Base-by-base conservation (phyloP, 129 eudicot genomes). In the Scalesia atractyloides region DNA sequence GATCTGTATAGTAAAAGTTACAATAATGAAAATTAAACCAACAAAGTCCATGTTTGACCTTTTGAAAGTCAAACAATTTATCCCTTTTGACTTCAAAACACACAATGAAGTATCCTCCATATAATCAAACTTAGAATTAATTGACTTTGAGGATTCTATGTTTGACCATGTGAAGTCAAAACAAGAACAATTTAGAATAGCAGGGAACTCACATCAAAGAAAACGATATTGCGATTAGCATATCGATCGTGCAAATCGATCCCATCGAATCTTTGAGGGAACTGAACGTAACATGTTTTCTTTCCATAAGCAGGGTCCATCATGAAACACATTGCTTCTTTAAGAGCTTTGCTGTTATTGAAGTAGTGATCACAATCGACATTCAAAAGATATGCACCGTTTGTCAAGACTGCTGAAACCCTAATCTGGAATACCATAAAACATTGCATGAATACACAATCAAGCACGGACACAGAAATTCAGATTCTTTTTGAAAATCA, bases 321-420 rank as follows among this genome's bases (percentile, higher is more conserved):
- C 92, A 91, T 68, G 78, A 91, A 88, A 72, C 97, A 91, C 97
- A 91, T 91, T 58, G 97, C 97, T 84, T 91, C 97, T 81, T 84
- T 91, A 68, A 88, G 92, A 76, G 90, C 89, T 82, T 91, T 91
- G 77, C 95, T 88, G 79, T 88, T 91, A 81, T 91, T 91, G 72
- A 91, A 88, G 87, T 91, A 91, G 79, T 91, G 97, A 86, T 91
- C 97, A 81, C 97, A 91, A 79, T 91, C 97, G 12, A 91, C 96
- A 69, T 91, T 91, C 79, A 91, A 77, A 26, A 91, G 73, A 74
- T 82, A 91, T 44, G 97, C 96, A 73, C 96, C 96, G 61, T 91
- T 91, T 18, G 97, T 88, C 54, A 91, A 76, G 68, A 91, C 95
- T 9, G 96, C 97, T 34, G 97, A 91, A 74, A 88, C 97, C 53